Base-by-base conservation (phyloP, 176 grass and related monocot species). In the Avena insularis region DNA sequence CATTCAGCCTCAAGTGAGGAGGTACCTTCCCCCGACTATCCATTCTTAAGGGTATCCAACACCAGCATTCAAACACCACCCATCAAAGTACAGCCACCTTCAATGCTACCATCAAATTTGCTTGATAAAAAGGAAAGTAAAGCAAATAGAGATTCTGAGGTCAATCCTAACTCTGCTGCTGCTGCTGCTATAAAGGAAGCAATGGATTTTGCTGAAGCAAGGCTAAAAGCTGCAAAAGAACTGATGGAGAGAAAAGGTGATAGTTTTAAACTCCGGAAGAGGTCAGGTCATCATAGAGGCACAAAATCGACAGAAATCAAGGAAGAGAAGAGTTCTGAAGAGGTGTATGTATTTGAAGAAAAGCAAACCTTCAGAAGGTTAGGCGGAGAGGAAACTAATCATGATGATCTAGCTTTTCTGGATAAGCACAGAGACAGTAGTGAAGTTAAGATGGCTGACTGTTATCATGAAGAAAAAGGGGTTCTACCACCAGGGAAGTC, bases 221-320 rank as follows among this genome's bases (percentile, higher is more conserved):
- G 83, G 90, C 89, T 99, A 84, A 99, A 93, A 92, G 83, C 90
- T 91, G 94, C 94, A 79, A 99, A 99, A 88, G 94, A 96, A 83
- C 69, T 96, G 87, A 95, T 90, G 86, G 97, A 96, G 65, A 91
- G 85, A 86, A 96, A 91, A 75, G 84, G 92, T 0, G 93, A 85
- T 59, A 91, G 79, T 85, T 88, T 87, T 91, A 91, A 93, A 89
- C 59, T 90, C 14, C 83, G 38, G 35, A 98, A 92, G 89, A 88
- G 71, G 58, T 64, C 84, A 70, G 69, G 50, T 74, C 79, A 90
- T 79, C 78, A 80, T 77, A 85, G 49, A 81, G 76, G 82, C 75
- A 73, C 71, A 68, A 90, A 86, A 86, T 85, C 76, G 64, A 79
- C 49, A 40, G 89, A 92, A 78, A 71, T 69, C 60, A 90, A 86